Evolutionary conservation across 2,329 filamentous ascomycete species (phyloP).

Genomic region (Neofusicoccum ribis): DNA sequence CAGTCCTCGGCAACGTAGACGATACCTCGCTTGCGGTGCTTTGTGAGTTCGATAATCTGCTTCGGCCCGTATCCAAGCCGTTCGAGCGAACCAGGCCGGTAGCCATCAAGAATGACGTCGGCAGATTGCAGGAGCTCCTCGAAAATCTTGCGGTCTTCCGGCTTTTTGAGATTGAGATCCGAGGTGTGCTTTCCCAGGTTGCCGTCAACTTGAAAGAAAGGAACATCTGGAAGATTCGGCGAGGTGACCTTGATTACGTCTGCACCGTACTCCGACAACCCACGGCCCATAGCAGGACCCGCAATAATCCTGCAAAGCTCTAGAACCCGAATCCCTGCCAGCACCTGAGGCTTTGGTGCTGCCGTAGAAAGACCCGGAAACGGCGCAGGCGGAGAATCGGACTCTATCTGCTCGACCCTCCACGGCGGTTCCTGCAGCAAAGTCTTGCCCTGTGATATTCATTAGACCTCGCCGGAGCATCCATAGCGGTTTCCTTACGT

Average conservation of each 20-base stretch:
- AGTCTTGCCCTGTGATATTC: constrained; percentile 37
- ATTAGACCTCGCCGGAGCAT: constrained; percentile 17
- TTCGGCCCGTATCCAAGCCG: constrained; percentile 63
- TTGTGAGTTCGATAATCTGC: constrained; percentile 55
- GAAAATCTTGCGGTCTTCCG: constrained; percentile 56
- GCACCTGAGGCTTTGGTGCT: constrained; percentile 41
- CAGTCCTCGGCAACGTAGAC: constrained; percentile 72
- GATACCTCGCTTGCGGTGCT: constrained; percentile 60
- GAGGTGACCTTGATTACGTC: constrained; percentile 72
- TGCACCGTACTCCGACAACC: constrained; percentile 73
- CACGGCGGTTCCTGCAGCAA: constrained; percentile 46
- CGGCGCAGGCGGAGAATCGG: constrained; percentile 50
- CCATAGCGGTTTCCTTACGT: constrained; percentile 31
- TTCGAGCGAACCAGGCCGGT: constrained; percentile 65
- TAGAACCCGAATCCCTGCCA: constrained; percentile 67
- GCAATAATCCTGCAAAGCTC: constrained; percentile 76
- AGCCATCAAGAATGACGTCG: constrained; percentile 69
- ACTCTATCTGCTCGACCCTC: constrained; percentile 54
- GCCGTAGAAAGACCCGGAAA: constrained; percentile 44
- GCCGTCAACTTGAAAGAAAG: constrained; percentile 71
- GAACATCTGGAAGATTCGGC: constrained; percentile 67
- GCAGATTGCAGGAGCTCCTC: constrained; percentile 61
- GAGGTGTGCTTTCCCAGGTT: constrained; percentile 70
- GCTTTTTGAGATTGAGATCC: constrained; percentile 62
- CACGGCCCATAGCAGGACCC: constrained; percentile 69